A percentile compares a stretch with the other conserved stretches of the same genome.
These are phyloP conservation scores for Paecilomyces fulvus DNA, from an alignment of 2,329 filamentous ascomycete genomes.

Conservation along the genomic window DNA sequence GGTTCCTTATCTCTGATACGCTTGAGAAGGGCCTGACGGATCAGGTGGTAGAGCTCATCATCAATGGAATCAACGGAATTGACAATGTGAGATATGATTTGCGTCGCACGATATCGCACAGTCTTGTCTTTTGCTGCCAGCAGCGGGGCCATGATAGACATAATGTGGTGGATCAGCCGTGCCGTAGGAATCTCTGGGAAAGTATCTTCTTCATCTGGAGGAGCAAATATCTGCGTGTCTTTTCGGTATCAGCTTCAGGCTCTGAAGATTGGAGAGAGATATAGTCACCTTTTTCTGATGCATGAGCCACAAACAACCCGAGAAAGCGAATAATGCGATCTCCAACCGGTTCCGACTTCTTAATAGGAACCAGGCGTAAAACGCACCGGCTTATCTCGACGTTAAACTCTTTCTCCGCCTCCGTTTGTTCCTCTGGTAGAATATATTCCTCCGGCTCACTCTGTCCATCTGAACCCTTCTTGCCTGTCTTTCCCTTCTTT, in stretches of 20 bases:
- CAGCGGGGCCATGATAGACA: slow-evolving; percentile 66
- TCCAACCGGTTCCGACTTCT: slow-evolving; percentile 83
- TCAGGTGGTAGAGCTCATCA: slow-evolving; percentile 76
- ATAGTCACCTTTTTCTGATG: slow-evolving; percentile 47
- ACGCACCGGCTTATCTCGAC: slow-evolving; percentile 76
- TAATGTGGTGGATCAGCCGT: slow-evolving; percentile 64
- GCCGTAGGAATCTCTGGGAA: slow-evolving; percentile 78
- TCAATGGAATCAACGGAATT: slow-evolving; percentile 89
- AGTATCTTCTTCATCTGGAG: slow-evolving; percentile 59
- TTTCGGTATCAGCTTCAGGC: slow-evolving; percentile 29
- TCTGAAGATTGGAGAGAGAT: background rate
- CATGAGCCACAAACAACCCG: slow-evolving; percentile 72
- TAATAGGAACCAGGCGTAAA: slow-evolving; percentile 71
- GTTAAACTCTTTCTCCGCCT: slow-evolving; percentile 82
- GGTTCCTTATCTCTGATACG: slow-evolving; percentile 90
- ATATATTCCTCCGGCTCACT: slow-evolving; percentile 42
- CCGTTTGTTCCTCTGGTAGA: slow-evolving; percentile 49
- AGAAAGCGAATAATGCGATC: slow-evolving; percentile 80
- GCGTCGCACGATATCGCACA: slow-evolving; percentile 80
- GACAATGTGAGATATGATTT: slow-evolving; percentile 82
- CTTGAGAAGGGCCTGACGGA: slow-evolving; percentile 71
- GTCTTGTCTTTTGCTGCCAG: slow-evolving; percentile 84
- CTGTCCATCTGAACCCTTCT: slow-evolving; percentile 39
- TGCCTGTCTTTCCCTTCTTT: slow-evolving; percentile 24
- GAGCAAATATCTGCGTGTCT: slow-evolving; percentile 57